Conservation (phyloP, 2,329 filamentous ascomycete species). For the Diaporthe sp. region DNA sequence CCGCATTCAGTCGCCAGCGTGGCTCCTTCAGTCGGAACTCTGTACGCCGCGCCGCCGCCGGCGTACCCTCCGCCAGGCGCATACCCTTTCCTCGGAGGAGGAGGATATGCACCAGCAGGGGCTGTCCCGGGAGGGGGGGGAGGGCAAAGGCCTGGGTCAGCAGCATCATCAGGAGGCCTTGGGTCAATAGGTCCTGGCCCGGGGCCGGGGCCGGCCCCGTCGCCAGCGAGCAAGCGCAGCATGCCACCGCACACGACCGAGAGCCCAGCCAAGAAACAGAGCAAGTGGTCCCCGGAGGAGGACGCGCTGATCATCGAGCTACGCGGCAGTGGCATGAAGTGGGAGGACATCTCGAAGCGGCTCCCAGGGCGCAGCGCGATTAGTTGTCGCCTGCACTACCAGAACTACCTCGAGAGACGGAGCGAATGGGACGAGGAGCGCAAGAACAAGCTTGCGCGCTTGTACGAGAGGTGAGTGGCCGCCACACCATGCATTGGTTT, state of each 20-base stretch:
- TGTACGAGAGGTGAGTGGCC: slow-evolving; percentile 88
- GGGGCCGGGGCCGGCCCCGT: slow-evolving; percentile 28
- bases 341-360: slow-evolving; percentile 96
- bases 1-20: slow-evolving; percentile 36
- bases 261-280: slow-evolving; percentile 91
- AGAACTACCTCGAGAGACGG: slow-evolving; percentile 94
- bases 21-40: slow-evolving; percentile 37
- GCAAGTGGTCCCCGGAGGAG: slow-evolving; percentile 95
- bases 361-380: slow-evolving; percentile 93
- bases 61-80: slow-evolving; percentile 33
- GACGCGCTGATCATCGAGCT: slow-evolving; percentile 95
- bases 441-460: slow-evolving; percentile 94
- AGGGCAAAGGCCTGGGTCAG: slow-evolving; percentile 44
- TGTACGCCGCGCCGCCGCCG: slow-evolving; percentile 41
- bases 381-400: slow-evolving; percentile 93
- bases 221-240: slow-evolving; percentile 58
- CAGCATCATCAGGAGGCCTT: slow-evolving; percentile 40
- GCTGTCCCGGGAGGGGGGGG: slow-evolving; percentile 42
- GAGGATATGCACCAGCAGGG: slow-evolving; percentile 37
- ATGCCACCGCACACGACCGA: slow-evolving; percentile 69
- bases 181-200: slow-evolving; percentile 31
- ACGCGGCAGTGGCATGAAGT: slow-evolving; percentile 93
- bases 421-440: slow-evolving; percentile 98
- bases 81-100: slow-evolving; percentile 39
- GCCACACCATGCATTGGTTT: slow-evolving; percentile 34